A percentile compares a stretch with the other conserved stretches of the same genome.
Evolutionary conservation across 2,329 filamentous ascomycete species (phyloP).

Genomic region (Ophiostoma fasciatum): DNA sequence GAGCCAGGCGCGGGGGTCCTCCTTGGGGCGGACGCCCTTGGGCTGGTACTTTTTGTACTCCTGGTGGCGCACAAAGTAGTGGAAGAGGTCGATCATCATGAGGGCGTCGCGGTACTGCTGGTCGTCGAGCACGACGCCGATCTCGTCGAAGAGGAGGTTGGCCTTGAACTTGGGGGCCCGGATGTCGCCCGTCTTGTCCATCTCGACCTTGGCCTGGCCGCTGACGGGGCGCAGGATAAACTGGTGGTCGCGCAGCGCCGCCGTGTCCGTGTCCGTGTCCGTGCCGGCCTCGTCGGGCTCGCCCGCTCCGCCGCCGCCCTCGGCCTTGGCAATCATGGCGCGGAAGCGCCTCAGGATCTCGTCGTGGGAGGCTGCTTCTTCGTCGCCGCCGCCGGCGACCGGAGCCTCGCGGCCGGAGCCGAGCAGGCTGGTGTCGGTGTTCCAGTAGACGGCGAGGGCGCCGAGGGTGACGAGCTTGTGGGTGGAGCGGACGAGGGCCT

Average conservation of each 20-base stretch:
- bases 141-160: constrained; percentile 85
- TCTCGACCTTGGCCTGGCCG: constrained; percentile 82
- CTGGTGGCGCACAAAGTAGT: constrained; percentile 95
- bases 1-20: constrained; percentile 87
- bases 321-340: constrained; percentile 60
- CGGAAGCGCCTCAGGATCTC: constrained; percentile 67
- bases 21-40: constrained; percentile 63
- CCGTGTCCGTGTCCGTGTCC: constrained; percentile 29
- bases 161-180: constrained; percentile 79
- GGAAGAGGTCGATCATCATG: constrained; percentile 97
- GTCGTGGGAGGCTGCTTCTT: constrained; percentile 45
- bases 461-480: constrained; percentile 90
- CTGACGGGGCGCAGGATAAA: constrained; percentile 94
- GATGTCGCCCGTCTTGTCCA: constrained; percentile 79
- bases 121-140: constrained; percentile 94
- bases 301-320: neutral
- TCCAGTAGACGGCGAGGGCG: constrained; percentile 91
- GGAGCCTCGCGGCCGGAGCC: constrained; percentile 65
- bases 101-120: constrained; percentile 92
- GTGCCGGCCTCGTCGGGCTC: neutral
- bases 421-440: constrained; percentile 77
- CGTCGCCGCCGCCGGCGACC: constrained; percentile 31
- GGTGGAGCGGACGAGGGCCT: constrained; percentile 66
- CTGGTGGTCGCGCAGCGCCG: constrained; percentile 45
- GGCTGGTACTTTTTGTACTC: constrained; percentile 92